Evolutionary conservation across 2,329 filamentous ascomycete genomes (phyloP).

Genomic region (Cercospora sp.): DNA sequence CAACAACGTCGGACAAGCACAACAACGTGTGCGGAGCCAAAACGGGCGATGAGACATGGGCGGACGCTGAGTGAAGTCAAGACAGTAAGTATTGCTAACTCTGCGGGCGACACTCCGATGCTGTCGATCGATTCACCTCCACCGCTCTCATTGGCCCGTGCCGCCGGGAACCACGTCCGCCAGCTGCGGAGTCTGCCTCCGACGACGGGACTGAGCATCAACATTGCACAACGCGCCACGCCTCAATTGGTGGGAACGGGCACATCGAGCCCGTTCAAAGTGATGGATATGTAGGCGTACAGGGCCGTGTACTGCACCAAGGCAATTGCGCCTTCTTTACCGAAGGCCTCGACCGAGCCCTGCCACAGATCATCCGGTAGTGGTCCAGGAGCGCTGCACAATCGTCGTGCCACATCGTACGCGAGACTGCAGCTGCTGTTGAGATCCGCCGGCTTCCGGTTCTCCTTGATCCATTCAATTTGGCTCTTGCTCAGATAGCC

Average conservation of each 20-base stretch:
- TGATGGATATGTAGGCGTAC: slow-evolving; percentile 30
- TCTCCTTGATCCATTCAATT: slow-evolving; percentile 22
- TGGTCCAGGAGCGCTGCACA: slow-evolving; percentile 26
- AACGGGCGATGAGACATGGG: not conserved
- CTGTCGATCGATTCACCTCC: not conserved
- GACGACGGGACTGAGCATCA: not conserved
- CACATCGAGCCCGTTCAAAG: slow-evolving; percentile 31
- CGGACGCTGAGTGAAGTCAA: not conserved
- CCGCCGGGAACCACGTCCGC: not conserved
- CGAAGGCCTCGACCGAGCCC: slow-evolving; percentile 22
- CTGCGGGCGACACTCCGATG: not conserved
- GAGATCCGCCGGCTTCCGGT: slow-evolving; percentile 27
- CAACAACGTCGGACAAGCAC: not conserved
- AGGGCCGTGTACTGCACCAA: slow-evolving; percentile 31
- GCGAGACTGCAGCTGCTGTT: slow-evolving; percentile 25
- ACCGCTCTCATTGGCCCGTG: not conserved
- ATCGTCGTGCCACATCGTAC: slow-evolving; percentile 28
- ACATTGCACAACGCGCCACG: not conserved
- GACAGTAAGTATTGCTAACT: not conserved
- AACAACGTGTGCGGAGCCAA: not conserved
- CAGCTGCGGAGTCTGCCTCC: not conserved
- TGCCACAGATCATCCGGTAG: slow-evolving; percentile 27
- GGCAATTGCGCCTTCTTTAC: slow-evolving; percentile 29
- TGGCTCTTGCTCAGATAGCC: slow-evolving; percentile 18
- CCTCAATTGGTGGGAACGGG: slow-evolving; percentile 9